Percentiles rank a stretch among this genome's conserved stretches.
These are phyloP conservation scores for Patellaria atrata DNA, from an alignment of 495 filamentous ascomycete genomes.

Conservation along the genomic window DNA sequence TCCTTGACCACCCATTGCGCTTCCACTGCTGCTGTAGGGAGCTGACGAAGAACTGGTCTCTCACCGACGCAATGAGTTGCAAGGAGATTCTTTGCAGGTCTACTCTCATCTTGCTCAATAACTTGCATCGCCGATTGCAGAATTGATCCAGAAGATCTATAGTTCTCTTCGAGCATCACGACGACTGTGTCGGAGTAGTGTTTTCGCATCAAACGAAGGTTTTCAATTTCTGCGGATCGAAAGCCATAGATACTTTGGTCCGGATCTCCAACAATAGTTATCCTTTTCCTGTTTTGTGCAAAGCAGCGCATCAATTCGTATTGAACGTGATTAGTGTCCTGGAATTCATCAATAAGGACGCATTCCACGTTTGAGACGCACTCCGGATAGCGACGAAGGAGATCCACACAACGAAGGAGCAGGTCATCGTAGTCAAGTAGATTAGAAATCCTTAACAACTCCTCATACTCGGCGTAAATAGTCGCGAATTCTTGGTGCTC, in stretches of 20 bases:
- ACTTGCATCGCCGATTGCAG: conserved; percentile 66
- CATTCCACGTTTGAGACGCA: conserved; percentile 86
- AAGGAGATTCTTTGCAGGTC: conserved; percentile 63
- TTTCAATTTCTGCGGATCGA: conserved; percentile 90
- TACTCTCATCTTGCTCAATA: conserved; percentile 77
- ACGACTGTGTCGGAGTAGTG: conserved; percentile 66
- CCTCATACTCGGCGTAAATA: conserved; percentile 70
- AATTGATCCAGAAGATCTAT: conserved; percentile 86
- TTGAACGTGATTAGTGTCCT: conserved; percentile 92
- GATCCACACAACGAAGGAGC: conserved; percentile 66
- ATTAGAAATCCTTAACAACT: conserved; percentile 56
- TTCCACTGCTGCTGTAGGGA: conserved; percentile 59
- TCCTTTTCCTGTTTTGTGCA: conserved; percentile 51
- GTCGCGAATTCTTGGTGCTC: conserved; percentile 60
- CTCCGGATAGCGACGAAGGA: conserved; percentile 61
- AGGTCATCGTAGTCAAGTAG: conserved; percentile 94
- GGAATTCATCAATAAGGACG: conserved; percentile 94
- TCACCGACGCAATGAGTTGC: conserved; percentile 73
- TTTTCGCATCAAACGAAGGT: conserved; percentile 61
- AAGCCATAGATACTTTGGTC: conserved; percentile 99
- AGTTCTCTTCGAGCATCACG: conserved; percentile 87
- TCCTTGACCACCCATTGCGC: conserved; percentile 83
- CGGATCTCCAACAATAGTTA: conserved; percentile 93
- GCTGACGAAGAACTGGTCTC: conserved; percentile 65
- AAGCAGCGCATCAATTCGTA: conserved; percentile 91